Evolutionary conservation across 495 filamentous ascomycete species (phyloP).

Genomic region (Penicillium arizonense): DNA sequence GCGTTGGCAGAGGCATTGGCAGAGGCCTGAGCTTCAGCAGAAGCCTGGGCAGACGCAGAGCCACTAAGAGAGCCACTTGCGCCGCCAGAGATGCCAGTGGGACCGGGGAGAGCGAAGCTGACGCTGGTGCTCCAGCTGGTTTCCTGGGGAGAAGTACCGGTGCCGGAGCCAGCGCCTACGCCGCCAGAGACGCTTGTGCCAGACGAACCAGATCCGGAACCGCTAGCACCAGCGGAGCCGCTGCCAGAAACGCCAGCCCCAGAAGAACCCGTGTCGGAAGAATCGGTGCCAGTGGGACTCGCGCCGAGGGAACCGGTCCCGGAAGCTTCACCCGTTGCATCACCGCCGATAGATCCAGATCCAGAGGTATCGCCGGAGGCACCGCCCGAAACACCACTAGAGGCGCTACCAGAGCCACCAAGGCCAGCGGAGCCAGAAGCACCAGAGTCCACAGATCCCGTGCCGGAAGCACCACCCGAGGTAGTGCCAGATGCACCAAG

Average conservation of each 20-base stretch:
- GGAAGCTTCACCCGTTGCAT: slow-evolving; percentile 1
- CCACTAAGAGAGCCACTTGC: slow-evolving; percentile 2
- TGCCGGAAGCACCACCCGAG: slow-evolving; percentile 4
- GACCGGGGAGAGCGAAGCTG: slow-evolving; percentile 5
- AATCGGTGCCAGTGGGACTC: slow-evolving; percentile 10
- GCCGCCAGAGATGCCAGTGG: slow-evolving; percentile 1
- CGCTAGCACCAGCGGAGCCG: slow-evolving; percentile 14
- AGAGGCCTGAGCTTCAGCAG: not conserved
- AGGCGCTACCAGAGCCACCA: not conserved
- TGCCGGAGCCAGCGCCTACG: slow-evolving; percentile 1
- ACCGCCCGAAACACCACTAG: not conserved
- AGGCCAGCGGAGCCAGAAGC: not conserved
- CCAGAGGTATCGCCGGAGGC: slow-evolving; percentile 1
- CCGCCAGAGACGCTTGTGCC: slow-evolving; percentile 9
- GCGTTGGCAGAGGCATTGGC: slow-evolving; percentile 5
- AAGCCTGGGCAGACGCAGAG: slow-evolving; percentile 4
- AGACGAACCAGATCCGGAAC: slow-evolving; percentile 16
- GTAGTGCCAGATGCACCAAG: slow-evolving; percentile 1
- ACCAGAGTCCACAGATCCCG: not conserved
- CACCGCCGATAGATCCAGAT: not conserved
- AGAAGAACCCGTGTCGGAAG: slow-evolving; percentile 13
- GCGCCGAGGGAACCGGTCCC: slow-evolving; percentile 8
- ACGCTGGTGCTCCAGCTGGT: slow-evolving; percentile 11
- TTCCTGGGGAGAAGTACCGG: slow-evolving; percentile 2
- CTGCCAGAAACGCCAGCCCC: slow-evolving; percentile 9